These are phyloP conservation scores for Wickerhamiella alocasiicola DNA, from an alignment of 805 yeast genomes.

Conservation along the genomic window DNA sequence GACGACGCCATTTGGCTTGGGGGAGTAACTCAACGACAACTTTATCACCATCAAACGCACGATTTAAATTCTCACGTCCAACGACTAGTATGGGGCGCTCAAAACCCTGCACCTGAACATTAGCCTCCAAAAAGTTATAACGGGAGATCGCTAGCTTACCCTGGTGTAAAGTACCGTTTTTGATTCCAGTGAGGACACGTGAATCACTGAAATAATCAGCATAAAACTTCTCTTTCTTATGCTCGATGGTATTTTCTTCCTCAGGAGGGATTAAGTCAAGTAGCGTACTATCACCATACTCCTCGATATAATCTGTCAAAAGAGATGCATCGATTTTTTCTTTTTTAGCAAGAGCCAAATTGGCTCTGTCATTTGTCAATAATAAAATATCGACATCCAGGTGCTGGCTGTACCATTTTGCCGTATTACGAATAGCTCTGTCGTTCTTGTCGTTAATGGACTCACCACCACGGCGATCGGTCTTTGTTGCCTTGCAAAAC, in stretches of 20 bases:
- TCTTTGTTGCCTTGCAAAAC: constrained; percentile 59
- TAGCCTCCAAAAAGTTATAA: constrained; percentile 81
- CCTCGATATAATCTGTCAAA: constrained; percentile 57
- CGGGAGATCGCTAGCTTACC: constrained; percentile 72
- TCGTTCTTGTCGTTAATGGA: constrained; percentile 82
- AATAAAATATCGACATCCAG: constrained; percentile 30
- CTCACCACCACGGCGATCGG: constrained; percentile 52
- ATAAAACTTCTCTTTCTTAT: constrained; percentile 42
- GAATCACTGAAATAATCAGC: constrained; percentile 72
- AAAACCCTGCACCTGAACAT: constrained; percentile 56
- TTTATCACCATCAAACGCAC: constrained; percentile 84
- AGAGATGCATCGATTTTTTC: constrained; percentile 46
- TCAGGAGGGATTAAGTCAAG: constrained; percentile 16
- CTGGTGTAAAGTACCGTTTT: constrained; percentile 75
- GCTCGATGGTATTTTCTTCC: constrained; percentile 54
- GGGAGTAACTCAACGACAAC: constrained; percentile 88
- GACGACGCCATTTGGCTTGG: constrained; percentile 73
- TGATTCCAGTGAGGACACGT: constrained; percentile 79
- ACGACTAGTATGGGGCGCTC: constrained; percentile 69
- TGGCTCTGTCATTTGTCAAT: constrained; percentile 68
- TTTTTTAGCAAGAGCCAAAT: constrained; percentile 41
- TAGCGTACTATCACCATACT: constrained; percentile 60
- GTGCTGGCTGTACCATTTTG: constrained; percentile 62
- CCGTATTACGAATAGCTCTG: constrained; percentile 68
- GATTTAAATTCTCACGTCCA: constrained; percentile 75